These are phyloP conservation scores for Colletotrichum sp. DNA, from an alignment of 2,329 filamentous ascomycete species.

Conservation along the genomic window DNA sequence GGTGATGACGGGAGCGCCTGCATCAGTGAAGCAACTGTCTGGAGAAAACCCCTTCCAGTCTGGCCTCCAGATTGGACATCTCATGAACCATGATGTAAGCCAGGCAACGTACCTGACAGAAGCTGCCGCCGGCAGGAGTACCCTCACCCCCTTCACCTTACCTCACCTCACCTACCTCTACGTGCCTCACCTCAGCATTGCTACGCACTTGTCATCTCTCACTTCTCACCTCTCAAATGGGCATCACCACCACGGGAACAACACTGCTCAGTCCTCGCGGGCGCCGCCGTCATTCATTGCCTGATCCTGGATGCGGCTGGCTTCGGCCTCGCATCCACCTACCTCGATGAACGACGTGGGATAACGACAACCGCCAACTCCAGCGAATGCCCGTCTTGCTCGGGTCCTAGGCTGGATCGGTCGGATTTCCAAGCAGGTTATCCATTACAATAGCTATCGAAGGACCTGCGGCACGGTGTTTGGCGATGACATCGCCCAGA, in stretches of 20 bases:
- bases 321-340: constrained; percentile 11
- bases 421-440: not conserved
- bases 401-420: not conserved
- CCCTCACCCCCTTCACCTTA: not conserved
- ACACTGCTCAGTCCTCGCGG: not conserved
- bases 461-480: not conserved
- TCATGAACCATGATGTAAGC: not conserved
- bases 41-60: not conserved
- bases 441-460: not conserved
- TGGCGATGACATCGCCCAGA: constrained; percentile 1
- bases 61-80: not conserved
- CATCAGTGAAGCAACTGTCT: not conserved
- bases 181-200: not conserved
- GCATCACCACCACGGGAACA: not conserved
- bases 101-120: not conserved
- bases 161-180: not conserved
- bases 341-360: not conserved
- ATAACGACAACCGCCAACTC: not conserved
- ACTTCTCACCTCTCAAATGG: not conserved
- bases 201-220: constrained; percentile 5
- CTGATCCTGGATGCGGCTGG: constrained; percentile 8
- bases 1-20: not conserved
- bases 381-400: not conserved
- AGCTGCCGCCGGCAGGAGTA: not conserved
- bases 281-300: not conserved